Percentiles rank a stretch among this genome's conserved stretches.
These are phyloP conservation scores for Cyphellophora attinorum DNA, from an alignment of 2,329 filamentous ascomycete species.

Conservation along the genomic window DNA sequence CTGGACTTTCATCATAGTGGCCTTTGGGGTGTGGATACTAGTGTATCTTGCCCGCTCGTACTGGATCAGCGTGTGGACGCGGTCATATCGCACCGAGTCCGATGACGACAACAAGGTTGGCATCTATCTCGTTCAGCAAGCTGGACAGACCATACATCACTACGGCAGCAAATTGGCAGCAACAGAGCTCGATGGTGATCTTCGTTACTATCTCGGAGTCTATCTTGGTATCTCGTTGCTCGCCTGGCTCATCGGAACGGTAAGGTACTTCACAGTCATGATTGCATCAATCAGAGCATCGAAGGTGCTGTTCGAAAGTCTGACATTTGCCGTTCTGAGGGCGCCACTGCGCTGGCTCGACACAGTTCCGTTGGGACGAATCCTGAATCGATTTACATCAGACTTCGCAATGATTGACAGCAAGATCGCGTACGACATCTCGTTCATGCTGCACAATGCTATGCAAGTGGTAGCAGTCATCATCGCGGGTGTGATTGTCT, in stretches of 20 bases:
- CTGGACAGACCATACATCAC: slow-evolving; percentile 11
- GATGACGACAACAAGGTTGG: slow-evolving; percentile 2
- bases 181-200: slow-evolving; percentile 21
- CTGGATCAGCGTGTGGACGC: slow-evolving; percentile 40
- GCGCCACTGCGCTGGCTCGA: slow-evolving; percentile 73
- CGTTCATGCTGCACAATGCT: slow-evolving; percentile 49
- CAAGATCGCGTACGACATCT: slow-evolving; percentile 53
- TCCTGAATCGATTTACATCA: slow-evolving; percentile 68
- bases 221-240: slow-evolving; percentile 54
- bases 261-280: slow-evolving; percentile 56
- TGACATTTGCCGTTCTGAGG: slow-evolving; percentile 58
- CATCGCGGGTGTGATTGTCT: slow-evolving; percentile 58
- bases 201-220: slow-evolving; percentile 57
- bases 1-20: slow-evolving; percentile 13
- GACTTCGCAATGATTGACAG: slow-evolving; percentile 69
- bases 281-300: slow-evolving; percentile 59
- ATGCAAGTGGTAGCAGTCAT: slow-evolving; percentile 58
- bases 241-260: slow-evolving; percentile 46
- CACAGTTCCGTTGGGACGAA: slow-evolving; percentile 65
- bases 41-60: slow-evolving; percentile 26
- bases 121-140: slow-evolving; percentile 9
- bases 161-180: slow-evolving; percentile 6
- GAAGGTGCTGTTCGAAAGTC: slow-evolving; percentile 55
- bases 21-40: slow-evolving; percentile 15
- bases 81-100: slow-evolving; percentile 22